Percentiles rank a stretch among this genome's conserved stretches.
These are phyloP conservation scores for Nakazawaea ernobii DNA, from an alignment of 805 yeast species.

Conservation along the genomic window DNA sequence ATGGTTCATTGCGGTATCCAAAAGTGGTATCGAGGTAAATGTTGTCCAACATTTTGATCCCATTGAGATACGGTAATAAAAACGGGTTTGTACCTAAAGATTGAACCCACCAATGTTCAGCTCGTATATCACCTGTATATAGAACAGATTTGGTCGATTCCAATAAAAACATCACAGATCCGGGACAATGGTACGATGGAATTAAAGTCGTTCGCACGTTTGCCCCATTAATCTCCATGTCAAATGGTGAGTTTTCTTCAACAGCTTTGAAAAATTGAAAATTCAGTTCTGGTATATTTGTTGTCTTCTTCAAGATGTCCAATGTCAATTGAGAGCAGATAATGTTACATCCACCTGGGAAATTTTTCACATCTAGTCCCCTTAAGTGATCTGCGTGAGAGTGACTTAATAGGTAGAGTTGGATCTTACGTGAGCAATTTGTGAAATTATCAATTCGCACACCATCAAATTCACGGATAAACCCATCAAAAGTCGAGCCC, in stretches of 20 bases:
- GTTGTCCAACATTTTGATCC: constrained; percentile 30
- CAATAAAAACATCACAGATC: constrained; percentile 48
- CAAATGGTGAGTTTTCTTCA: background rate
- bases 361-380: constrained; percentile 33
- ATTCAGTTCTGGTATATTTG: constrained; percentile 11
- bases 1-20: constrained; percentile 43
- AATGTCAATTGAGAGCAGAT: constrained; percentile 42
- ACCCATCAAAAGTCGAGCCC: constrained; percentile 31
- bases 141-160: constrained; percentile 34
- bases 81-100: constrained; percentile 30
- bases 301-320: background rate
- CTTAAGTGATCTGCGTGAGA: constrained; percentile 48
- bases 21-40: constrained; percentile 54
- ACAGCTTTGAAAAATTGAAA: constrained; percentile 6
- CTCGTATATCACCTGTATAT: constrained; percentile 53
- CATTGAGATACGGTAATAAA: constrained; percentile 35
- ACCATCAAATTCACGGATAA: constrained; percentile 41
- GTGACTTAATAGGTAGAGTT: constrained; percentile 40
- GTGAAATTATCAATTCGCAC: constrained; percentile 32
- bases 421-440: constrained; percentile 9
- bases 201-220: constrained; percentile 34
- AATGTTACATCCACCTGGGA: constrained; percentile 29
- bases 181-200: constrained; percentile 55
- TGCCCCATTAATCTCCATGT: constrained; percentile 14
- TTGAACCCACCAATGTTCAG: constrained; percentile 47